Evolutionary conservation across 345 rosid species (phyloP), one percentile per base, ranked within the genome.

Genomic region (Euphorbia peplus): DNA sequence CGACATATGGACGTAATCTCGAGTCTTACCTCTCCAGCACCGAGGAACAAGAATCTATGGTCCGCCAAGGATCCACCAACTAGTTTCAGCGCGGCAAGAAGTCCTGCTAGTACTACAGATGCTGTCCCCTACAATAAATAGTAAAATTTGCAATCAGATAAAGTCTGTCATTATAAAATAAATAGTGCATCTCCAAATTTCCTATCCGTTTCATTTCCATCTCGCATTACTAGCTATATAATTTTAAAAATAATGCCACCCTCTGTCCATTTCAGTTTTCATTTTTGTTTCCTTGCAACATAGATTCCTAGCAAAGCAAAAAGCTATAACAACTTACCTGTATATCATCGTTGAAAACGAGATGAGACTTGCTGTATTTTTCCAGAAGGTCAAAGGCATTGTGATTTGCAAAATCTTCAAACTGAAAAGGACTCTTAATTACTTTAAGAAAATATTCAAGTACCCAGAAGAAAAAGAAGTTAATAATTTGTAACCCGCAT

Each of bases 401-500:
- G 84, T 93, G 98, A 76, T 93, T 93, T 64, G 98, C 98, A 73
- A 93, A 93, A 80, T 93, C 98, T 84, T 93, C 98, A 78, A 93
- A 93, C 98, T 91, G 87, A 62, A 75, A 77, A 84, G 59, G 44
- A 59, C 2, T 13, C 37, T 21, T 53, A 4, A 14, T 26, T 24
- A 13, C 35, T 52, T 37, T 58, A 12, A 46, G 56, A 21, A n/a
- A 35, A 26, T 35, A 55, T n/a, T 55, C 42, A 54, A 25, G 51
- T 28, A 2, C 16, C 16, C 16, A 19, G 28, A 67, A 62, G 16
- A 47, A 37, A 53, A 24, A 35, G 62, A 54, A 3, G 35, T 19
- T 16, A 15, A 8, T 24, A 37, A 21, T 19, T 44, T 5, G 37
- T 16, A 21, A 19, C 18, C 18, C 41, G 42, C 19, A 52, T 42